These are phyloP conservation scores for Uncinocarpus reesii DNA, from an alignment of 2,329 filamentous ascomycete species.

Conservation along the genomic window DNA sequence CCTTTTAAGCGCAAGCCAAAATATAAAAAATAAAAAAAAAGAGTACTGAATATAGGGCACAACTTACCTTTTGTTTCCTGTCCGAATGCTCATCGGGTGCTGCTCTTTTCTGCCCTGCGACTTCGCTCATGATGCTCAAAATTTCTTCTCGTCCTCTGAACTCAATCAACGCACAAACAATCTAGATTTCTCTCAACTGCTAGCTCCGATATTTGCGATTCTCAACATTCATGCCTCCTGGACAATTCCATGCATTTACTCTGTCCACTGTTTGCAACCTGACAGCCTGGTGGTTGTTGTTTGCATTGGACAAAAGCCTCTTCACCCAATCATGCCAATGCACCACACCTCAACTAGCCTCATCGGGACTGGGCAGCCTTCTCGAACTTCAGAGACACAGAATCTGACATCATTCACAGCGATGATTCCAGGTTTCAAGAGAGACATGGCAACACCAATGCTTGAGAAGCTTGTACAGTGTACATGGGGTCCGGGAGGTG, in stretches of 20 bases:
- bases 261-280: too few species aligned
- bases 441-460: background rate
- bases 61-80: slow-evolving; percentile 29
- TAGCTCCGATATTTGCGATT: too few species aligned
- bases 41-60: background rate
- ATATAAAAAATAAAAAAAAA: background rate
- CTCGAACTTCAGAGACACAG: background rate
- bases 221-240: too few species aligned
- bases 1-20: background rate
- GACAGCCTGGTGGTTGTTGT: too few species aligned
- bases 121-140: background rate
- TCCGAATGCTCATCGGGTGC: slow-evolving; percentile 24
- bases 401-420: slow-evolving; percentile 4
- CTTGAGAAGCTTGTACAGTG: background rate
- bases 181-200: too few species aligned
- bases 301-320: background rate
- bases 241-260: too few species aligned
- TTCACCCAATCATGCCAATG: background rate
- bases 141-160: too few species aligned
- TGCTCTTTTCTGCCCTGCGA: slow-evolving; percentile 21
- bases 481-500: background rate
- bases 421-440: slow-evolving; percentile 1
- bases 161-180: too few species aligned
- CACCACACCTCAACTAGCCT: background rate
- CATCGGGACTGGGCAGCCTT: background rate